Evolutionary conservation across 1,139 yeast species (phyloP).

Genomic region (Candida freyschussii): DNA sequence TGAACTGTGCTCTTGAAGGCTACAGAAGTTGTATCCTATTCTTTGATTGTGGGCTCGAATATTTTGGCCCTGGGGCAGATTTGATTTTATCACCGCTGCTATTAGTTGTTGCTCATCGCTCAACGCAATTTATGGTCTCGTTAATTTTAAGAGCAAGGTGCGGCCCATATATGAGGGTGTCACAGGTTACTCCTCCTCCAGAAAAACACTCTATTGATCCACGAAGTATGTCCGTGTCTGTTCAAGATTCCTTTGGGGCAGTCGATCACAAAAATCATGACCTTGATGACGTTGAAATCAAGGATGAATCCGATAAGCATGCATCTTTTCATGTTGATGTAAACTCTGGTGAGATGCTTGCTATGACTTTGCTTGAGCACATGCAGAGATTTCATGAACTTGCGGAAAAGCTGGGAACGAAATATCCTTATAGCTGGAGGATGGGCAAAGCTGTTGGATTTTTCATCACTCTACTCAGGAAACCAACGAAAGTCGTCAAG

Average conservation of each 20-base stretch:
- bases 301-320: conserved; percentile 12
- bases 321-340: conserved; percentile 25
- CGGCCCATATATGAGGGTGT: conserved; percentile 34
- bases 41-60: conserved; percentile 35
- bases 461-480: conserved; percentile 36
- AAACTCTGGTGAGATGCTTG: conserved; percentile 32
- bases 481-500: conserved; percentile 30
- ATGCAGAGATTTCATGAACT: conserved; percentile 34
- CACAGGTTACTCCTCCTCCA: conserved; percentile 18
- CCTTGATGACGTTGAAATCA: conserved; percentile 14
- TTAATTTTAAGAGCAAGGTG: conserved; percentile 41
- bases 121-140: conserved; percentile 48
- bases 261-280: conserved; percentile 22
- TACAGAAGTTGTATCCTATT: conserved; percentile 35
- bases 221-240: conserved; percentile 4
- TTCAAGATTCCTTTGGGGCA: conserved; percentile 13
- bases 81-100: conserved; percentile 42
- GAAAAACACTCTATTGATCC: conserved; percentile 17
- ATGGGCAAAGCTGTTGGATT: conserved; percentile 45
- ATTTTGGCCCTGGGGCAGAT: conserved; percentile 36
- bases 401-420: conserved; percentile 32
- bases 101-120: conserved; percentile 45
- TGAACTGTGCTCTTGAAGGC: conserved; percentile 37
- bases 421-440: conserved; percentile 54
- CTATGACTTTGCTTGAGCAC: conserved; percentile 32